These are phyloP conservation scores for Cubamyces sp. DNA, from an alignment of 768 basidiomycete species.

Conservation along the genomic window DNA sequence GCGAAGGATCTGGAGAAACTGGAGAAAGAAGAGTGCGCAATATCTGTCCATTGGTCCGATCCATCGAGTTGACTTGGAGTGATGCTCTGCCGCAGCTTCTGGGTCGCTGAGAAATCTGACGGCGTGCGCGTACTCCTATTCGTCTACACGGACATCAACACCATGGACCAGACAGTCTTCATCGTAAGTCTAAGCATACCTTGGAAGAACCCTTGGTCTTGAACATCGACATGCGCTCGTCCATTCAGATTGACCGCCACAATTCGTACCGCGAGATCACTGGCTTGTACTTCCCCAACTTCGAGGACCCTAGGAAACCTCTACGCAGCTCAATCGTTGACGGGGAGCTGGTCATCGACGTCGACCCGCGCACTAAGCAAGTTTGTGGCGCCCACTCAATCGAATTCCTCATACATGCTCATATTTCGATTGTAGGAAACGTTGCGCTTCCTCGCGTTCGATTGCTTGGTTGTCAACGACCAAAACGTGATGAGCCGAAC, in stretches of 20 bases:
- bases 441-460: conserved; percentile 85
- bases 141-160: conserved; percentile 59
- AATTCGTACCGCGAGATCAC: conserved; percentile 77
- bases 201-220: background rate
- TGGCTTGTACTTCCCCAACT: conserved; percentile 90
- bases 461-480: conserved; percentile 86
- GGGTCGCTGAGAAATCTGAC: conserved; percentile 99
- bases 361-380: conserved; percentile 72
- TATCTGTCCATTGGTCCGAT: conserved; percentile 13
- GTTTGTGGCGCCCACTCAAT: conserved; percentile 45
- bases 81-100: conserved; percentile 64
- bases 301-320: conserved; percentile 67
- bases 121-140: conserved; percentile 90
- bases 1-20: conserved; percentile 70
- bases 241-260: conserved; percentile 87
- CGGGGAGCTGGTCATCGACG: conserved; percentile 92
- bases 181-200: conserved; percentile 52
- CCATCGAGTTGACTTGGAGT: background rate
- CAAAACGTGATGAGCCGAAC: conserved; percentile 86
- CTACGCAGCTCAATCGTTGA: conserved; percentile 85
- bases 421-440: conserved; percentile 59
- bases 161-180: conserved; percentile 65
- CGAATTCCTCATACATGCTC: background rate
- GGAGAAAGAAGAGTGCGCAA: conserved; percentile 77
- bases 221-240: conserved; percentile 7